These are phyloP conservation scores for Vitellaria paradoxa DNA, from an alignment of 179 eudicot species.

Conservation along the genomic window DNA sequence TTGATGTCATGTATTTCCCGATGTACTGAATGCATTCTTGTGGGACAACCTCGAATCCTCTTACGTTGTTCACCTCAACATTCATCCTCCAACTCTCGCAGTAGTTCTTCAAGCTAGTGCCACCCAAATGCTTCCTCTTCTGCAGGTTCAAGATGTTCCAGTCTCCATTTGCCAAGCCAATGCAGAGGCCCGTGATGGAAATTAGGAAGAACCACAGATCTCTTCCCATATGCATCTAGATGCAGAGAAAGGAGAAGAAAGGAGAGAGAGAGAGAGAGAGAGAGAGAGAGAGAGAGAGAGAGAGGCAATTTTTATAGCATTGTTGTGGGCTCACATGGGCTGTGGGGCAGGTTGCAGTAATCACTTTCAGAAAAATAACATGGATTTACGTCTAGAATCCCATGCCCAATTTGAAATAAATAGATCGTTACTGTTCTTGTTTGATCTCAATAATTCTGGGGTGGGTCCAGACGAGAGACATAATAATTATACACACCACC, in stretches of 20 bases:
- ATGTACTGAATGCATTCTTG: constrained; percentile 37
- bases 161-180: constrained; percentile 19
- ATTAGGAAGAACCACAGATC: background rate
- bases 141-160: constrained; percentile 30
- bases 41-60: constrained; percentile 43
- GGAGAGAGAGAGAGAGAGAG: background rate
- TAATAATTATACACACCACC: background rate
- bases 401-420: background rate
- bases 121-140: constrained; percentile 10
- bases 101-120: constrained; percentile 29
- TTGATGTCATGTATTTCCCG: constrained; percentile 42
- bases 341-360: no score
- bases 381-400: no score
- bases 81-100: constrained; percentile 59
- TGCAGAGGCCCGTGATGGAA: background rate
- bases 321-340: background rate
- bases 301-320: no score
- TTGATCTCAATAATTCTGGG: background rate
- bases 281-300: no score
- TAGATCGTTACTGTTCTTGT: background rate
- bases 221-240: constrained; percentile 7
- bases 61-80: constrained; percentile 48
- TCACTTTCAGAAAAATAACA: no score
- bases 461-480: background rate
- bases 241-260: no score